A percentile compares a stretch with the other conserved stretches of the same genome.
Conservation (phyloP, 2,329 filamentous ascomycete genomes). For the Fusarium caatingaense region DNA sequence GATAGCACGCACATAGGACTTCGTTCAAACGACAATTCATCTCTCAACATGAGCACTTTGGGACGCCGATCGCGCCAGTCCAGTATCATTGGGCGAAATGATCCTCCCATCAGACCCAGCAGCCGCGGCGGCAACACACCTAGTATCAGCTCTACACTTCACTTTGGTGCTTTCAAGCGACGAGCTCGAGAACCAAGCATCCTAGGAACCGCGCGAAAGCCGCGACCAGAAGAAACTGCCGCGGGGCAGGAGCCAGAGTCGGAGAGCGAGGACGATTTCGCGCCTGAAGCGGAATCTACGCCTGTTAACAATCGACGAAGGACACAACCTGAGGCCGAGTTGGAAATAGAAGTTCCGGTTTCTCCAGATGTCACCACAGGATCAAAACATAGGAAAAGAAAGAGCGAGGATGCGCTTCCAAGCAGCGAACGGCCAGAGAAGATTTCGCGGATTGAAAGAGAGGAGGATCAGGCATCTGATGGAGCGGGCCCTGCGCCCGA, state of each 20-base stretch:
- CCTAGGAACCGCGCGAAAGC: conserved; percentile 63
- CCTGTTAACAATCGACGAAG: conserved; percentile 63
- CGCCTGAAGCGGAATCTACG: conserved; percentile 76
- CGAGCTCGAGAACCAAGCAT: conserved; percentile 71
- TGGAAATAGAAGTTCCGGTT: conserved; percentile 35
- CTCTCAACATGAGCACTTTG: conserved; percentile 60
- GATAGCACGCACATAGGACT: conserved; percentile 50
- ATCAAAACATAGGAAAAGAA: conserved; percentile 64
- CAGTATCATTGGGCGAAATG: conserved; percentile 63
- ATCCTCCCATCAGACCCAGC: conserved; percentile 64
- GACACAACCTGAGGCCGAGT: conserved; percentile 47
- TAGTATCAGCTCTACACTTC: conserved; percentile 62
- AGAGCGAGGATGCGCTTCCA: conserved; percentile 61
- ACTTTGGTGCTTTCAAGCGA: conserved; percentile 68
- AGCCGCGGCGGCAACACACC: conserved; percentile 62
- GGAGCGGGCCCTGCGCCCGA: conserved; percentile 21
- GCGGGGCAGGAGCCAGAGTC: conserved; percentile 49
- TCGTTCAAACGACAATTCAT: conserved; percentile 58
- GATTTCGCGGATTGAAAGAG: conserved; percentile 47
- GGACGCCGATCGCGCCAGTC: conserved; percentile 61
- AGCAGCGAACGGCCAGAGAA: conserved; percentile 54
- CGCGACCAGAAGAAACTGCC: conserved; percentile 50
- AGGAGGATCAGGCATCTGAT: conserved; percentile 25
- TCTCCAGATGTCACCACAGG: conserved; percentile 44
- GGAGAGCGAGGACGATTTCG: conserved; percentile 64